phyloP scores from a whole-genome alignment of 208 protist genomes.

The Acanthamoeba polyphaga region DNA sequence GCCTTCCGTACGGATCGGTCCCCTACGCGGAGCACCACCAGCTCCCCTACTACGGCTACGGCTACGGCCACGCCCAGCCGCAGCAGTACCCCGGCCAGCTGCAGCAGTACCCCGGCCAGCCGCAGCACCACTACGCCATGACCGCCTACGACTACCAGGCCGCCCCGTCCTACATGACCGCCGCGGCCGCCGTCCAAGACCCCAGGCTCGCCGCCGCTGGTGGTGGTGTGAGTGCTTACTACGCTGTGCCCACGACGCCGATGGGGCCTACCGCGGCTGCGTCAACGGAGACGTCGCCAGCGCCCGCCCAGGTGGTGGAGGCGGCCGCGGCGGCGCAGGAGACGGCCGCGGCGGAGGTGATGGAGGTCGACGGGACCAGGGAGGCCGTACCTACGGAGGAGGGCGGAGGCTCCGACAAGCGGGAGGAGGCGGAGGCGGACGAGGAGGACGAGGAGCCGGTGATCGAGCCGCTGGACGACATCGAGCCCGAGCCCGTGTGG shows the following conservation, averaged over 20 bases:
- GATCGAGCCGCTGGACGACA: neutral
- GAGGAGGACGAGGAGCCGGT: neutral
- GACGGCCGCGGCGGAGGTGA: neutral
- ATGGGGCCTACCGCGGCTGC: neutral
- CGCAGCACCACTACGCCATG: neutral
- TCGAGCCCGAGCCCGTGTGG: constrained; percentile 24
- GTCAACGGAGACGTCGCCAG: no score
- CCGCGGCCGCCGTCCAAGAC: no score
- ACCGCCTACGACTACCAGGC: neutral
- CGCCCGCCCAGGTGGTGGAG: neutral
- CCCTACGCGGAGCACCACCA: neutral
- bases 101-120: no score
- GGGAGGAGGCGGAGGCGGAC: neutral
- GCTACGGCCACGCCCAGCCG: neutral
- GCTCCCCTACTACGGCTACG: neutral
- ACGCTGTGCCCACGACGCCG: neutral
- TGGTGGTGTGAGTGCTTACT: neutral
- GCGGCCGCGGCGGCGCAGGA: no score
- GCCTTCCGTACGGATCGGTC: neutral
- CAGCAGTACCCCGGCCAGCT: neutral
- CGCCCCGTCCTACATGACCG: neutral
- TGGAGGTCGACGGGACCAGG: neutral
- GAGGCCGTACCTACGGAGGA: neutral
- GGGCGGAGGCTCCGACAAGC: neutral
- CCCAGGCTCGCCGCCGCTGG: no score